Percentiles rank a stretch among this genome's conserved stretches.
Conservation (phyloP, 2,329 filamentous ascomycete species). For the Gaeumannomyces tritici region DNA sequence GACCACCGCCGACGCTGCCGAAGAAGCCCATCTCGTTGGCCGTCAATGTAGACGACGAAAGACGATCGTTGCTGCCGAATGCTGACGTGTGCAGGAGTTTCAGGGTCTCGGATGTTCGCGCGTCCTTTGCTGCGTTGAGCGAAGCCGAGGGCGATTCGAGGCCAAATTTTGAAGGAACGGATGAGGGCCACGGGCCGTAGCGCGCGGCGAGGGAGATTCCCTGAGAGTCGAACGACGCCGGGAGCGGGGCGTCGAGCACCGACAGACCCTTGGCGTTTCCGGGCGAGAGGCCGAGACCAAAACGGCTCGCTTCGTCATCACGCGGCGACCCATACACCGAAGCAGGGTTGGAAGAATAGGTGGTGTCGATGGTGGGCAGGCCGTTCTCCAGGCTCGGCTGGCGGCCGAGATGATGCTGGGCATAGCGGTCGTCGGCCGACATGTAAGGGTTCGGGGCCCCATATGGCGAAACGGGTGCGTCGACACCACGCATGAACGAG, state of each 20-base stretch:
- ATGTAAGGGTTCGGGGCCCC: slow-evolving; percentile 32
- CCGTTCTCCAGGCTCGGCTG: slow-evolving; percentile 45
- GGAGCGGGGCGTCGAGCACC: slow-evolving; percentile 86
- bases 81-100: slow-evolving; percentile 58
- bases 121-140: slow-evolving; percentile 51
- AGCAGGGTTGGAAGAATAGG: slow-evolving; percentile 42
- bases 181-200: slow-evolving; percentile 84
- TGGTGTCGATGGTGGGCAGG: slow-evolving; percentile 49
- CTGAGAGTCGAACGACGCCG: slow-evolving; percentile 92
- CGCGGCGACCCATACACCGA: slow-evolving; percentile 75
- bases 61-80: slow-evolving; percentile 57
- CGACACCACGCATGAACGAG: slow-evolving; percentile 56
- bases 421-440: slow-evolving; percentile 23
- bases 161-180: slow-evolving; percentile 84
- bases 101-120: slow-evolving; percentile 51
- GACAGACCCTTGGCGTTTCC: slow-evolving; percentile 63
- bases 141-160: slow-evolving; percentile 78
- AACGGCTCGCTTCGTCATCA: slow-evolving; percentile 44
- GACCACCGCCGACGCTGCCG: slow-evolving; percentile 16
- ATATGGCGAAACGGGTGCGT: slow-evolving; percentile 21
- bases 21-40: slow-evolving; percentile 8
- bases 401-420: slow-evolving; percentile 31
- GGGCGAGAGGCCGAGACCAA: slow-evolving; percentile 71
- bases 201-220: slow-evolving; percentile 86
- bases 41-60: slow-evolving; percentile 19